Percentiles rank a stretch among this genome's conserved stretches.
Evolutionary conservation across 2,329 filamentous ascomycete species (phyloP).

Genomic region (Cladosporium sp.): DNA sequence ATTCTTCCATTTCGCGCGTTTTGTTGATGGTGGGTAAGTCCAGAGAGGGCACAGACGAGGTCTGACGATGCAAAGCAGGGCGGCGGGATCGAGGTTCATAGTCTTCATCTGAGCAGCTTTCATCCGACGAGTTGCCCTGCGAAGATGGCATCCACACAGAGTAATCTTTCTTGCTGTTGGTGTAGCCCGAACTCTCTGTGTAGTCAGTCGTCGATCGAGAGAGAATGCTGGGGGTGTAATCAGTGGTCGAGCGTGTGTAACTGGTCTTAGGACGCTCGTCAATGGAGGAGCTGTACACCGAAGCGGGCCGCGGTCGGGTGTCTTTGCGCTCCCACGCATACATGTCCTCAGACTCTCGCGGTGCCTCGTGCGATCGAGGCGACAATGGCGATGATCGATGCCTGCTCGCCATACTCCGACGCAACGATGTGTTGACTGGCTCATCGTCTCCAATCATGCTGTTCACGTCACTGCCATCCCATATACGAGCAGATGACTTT

Average conservation of each 20-base stretch:
- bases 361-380: neutral
- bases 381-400: slow-evolving; percentile 28
- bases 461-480: slow-evolving; percentile 45
- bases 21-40: slow-evolving; percentile 51
- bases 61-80: slow-evolving; percentile 45
- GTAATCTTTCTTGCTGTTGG: slow-evolving; percentile 42
- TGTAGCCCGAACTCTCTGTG: slow-evolving; percentile 26
- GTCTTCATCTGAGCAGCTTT: slow-evolving; percentile 33
- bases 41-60: slow-evolving; percentile 52
- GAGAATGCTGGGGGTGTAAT: slow-evolving; percentile 32
- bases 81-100: slow-evolving; percentile 30
- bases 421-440: slow-evolving; percentile 22
- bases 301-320: slow-evolving; percentile 6
- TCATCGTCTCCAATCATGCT: slow-evolving; percentile 31
- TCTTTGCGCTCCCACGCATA: slow-evolving; percentile 21
- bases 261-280: slow-evolving; percentile 15
- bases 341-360: neutral
- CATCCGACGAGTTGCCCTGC: slow-evolving; percentile 38
- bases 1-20: slow-evolving; percentile 38
- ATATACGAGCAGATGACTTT: slow-evolving; percentile 49
- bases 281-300: slow-evolving; percentile 8
- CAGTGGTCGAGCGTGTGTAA: slow-evolving; percentile 28
- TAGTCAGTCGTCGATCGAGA: slow-evolving; percentile 32
- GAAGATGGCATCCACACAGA: slow-evolving; percentile 53
- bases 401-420: slow-evolving; percentile 30